These are phyloP conservation scores for Ormosia semicastrata DNA, from an alignment of 306 rosid genomes.

Conservation along the genomic window DNA sequence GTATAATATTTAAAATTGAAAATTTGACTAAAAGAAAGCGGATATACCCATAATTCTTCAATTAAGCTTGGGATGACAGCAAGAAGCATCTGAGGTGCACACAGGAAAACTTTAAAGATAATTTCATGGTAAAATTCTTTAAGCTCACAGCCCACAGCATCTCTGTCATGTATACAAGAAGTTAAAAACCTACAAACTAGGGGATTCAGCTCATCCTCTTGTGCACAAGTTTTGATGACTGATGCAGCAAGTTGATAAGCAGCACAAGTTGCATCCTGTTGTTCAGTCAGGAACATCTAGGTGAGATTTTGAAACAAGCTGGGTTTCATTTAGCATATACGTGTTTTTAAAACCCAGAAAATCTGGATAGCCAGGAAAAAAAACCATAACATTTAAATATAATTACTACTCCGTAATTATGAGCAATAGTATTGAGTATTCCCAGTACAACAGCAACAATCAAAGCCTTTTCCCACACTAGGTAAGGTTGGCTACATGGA, in stretches of 20 bases:
- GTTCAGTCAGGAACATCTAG: conserved; percentile 9
- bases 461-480: too few relatives aligned
- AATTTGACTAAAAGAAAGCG: conserved; percentile 8
- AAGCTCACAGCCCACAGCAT: conserved; percentile 58
- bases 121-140: conserved; percentile 84
- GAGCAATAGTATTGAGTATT: conserved; percentile 8
- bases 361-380: conserved; percentile 7
- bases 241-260: conserved; percentile 73
- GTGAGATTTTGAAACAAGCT: conserved; percentile 13
- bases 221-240: conserved; percentile 59
- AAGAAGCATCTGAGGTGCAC: conserved; percentile 82
- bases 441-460: background rate
- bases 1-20: background rate
- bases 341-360: background rate
- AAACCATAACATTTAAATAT: background rate
- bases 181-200: conserved; percentile 69
- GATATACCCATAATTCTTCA: conserved; percentile 67
- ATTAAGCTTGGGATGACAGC: conserved; percentile 75
- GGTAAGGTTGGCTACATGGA: too few relatives aligned
- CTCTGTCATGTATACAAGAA: conserved; percentile 73
- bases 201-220: conserved; percentile 65
- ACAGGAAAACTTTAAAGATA: conserved; percentile 59
- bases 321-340: background rate
- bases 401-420: background rate
- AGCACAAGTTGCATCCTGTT: conserved; percentile 67